Conservation (phyloP, 2,329 filamentous ascomycete species). For the Monosporascus cannonballus region DNA sequence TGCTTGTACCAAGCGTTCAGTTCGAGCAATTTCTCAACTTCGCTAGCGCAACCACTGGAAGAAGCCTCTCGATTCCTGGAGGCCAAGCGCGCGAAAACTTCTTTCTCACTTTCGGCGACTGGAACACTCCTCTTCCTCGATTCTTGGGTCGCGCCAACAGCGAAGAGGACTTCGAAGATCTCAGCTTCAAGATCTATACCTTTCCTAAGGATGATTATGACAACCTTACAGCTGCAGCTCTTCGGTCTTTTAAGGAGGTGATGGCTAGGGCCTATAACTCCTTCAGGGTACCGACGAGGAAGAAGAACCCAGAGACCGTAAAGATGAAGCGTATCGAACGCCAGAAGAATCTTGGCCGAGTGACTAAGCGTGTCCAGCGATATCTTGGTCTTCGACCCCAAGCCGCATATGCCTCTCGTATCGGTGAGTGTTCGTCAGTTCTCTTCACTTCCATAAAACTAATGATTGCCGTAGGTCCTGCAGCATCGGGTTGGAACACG, state of each 20-base stretch:
- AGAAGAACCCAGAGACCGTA: constrained; percentile 38
- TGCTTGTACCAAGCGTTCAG: constrained; percentile 64
- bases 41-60: constrained; percentile 55
- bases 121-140: constrained; percentile 57
- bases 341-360: constrained; percentile 45
- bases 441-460: neutral
- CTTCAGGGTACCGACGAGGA: constrained; percentile 38
- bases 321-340: constrained; percentile 40
- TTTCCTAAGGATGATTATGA: constrained; percentile 30
- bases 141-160: constrained; percentile 56
- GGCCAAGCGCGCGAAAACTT: constrained; percentile 49
- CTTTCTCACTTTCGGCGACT: constrained; percentile 53
- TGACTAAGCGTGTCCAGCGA: constrained; percentile 59
- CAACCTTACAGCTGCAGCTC: constrained; percentile 27
- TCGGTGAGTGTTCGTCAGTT: constrained; percentile 6
- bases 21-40: constrained; percentile 57
- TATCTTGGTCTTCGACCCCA: constrained; percentile 59
- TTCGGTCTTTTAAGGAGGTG: constrained; percentile 46
- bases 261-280: constrained; percentile 45
- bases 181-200: constrained; percentile 30
- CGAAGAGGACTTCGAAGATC: constrained; percentile 25
- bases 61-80: constrained; percentile 51
- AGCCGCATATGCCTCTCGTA: neutral
- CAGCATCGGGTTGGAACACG: constrained; percentile 32
- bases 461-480: constrained; percentile 1